Evolutionary conservation across 2,329 filamentous ascomycete species (phyloP), one percentile per base, ranked within the genome.

Genomic region (Talaromyces sp.): DNA sequence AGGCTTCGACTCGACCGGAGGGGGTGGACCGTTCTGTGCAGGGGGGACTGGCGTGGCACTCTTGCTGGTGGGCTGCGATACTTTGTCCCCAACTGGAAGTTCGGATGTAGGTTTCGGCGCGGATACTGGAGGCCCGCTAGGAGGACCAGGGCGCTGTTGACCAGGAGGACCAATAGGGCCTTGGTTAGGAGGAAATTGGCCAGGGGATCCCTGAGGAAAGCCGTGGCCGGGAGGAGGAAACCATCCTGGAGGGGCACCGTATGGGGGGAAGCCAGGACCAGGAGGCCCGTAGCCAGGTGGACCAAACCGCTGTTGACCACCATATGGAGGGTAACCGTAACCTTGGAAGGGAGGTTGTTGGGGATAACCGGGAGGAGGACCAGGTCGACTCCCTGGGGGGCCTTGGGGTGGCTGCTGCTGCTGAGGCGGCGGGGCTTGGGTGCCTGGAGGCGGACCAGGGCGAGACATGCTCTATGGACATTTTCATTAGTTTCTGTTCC

Each of bases 231-330:
- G 85, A 57, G 83, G 85, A 66, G 88, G 89, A 71, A 87, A 93
- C 89, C 91, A 95, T 59, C 88, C 89, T 54, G 80, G 81, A 53
- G 86, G 89, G 17, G 86, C 88, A 64, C 89, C 89, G 72, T 92
- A 95, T 1, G 88, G 88, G 83, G 86, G 86, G 67, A 88, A 91
- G 19, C 84, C 85, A 64, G 88, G 88, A 54, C 78, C 81, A 76
- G 71, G 79, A 64, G 76, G 77, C 27, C 74, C 77, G 64, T 77
- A 80, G 51, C 78, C 59, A 27, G 59, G 59, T 29, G 59, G 59
- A 17, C 55, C 59, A 43, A 61, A 61, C 32, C 59, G 59, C 9
- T 61, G 73, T 61, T 78, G 78, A 61, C 75, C 77, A 61, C 75
- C 77, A 65, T 79, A 79, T 12, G 74, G 75, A 46, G 75, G 74